These are phyloP conservation scores for Ceratobasidium sp. DNA, from an alignment of 1,284 basidiomycete species.

Conservation along the genomic window DNA sequence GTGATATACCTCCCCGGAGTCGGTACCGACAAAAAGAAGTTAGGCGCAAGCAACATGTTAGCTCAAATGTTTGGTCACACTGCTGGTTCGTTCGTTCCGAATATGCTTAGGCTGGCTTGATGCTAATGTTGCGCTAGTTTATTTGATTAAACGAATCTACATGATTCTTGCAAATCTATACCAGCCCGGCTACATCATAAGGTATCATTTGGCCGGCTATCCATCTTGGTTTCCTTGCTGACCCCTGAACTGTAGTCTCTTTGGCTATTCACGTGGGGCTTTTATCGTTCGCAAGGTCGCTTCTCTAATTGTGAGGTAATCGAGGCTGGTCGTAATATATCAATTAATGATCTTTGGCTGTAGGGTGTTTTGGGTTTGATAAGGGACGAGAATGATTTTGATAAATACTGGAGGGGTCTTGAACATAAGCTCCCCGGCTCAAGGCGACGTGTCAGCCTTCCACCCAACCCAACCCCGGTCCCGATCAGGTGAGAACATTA, in stretches of 20 bases:
- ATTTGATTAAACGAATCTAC: constrained; percentile 9
- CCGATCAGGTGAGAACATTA: constrained; percentile 20
- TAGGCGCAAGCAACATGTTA: not conserved
- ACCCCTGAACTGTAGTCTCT: not conserved
- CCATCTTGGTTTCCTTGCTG: not conserved
- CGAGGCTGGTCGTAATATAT: not conserved
- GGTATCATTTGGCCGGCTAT: not conserved
- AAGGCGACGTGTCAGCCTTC: not conserved
- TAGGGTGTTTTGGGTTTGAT: constrained; percentile 19
- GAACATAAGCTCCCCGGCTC: constrained; percentile 18
- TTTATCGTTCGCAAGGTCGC: constrained; percentile 48
- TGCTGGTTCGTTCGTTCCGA: not conserved
- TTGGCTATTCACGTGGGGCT: constrained; percentile 44
- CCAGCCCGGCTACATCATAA: constrained; percentile 3
- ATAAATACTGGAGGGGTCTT: constrained; percentile 10
- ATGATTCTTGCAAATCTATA: constrained; percentile 2
- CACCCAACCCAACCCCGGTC: not conserved
- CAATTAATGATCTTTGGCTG: not conserved
- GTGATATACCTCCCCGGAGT: constrained; percentile 12
- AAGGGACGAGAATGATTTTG: not conserved
- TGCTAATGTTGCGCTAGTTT: not conserved
- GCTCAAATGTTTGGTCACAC: constrained; percentile 19
- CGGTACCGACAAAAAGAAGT: not conserved
- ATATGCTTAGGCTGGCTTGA: too few relatives aligned
- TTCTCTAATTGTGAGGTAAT: constrained; percentile 40